Conservation (phyloP, 177 flowering plant genomes). For the Vitis hybrid region DNA sequence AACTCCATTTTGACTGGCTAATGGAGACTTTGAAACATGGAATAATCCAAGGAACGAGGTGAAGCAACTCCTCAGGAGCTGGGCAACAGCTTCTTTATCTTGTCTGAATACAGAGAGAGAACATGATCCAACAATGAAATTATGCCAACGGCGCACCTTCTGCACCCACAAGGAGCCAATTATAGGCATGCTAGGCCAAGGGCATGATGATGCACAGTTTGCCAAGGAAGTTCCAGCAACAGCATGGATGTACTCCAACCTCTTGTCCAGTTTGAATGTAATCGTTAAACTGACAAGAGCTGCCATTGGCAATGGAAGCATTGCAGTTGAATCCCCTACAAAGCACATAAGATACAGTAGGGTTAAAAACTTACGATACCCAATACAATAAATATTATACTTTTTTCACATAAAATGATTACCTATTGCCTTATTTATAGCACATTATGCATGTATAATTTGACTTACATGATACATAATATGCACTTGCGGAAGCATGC, state of each 20-base stretch:
- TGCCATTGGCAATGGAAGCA: conserved; percentile 90
- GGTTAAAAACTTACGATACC: background rate
- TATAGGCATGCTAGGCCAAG: conserved; percentile 82
- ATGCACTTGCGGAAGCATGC: too few relatives aligned
- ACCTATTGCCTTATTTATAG: too few relatives aligned
- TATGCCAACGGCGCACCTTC: conserved; percentile 80
- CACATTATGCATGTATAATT: background rate
- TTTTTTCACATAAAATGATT: too few relatives aligned
- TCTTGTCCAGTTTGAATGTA: conserved; percentile 77
- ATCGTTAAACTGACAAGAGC: conserved; percentile 88
- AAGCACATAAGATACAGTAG: background rate
- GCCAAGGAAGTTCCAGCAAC: conserved; percentile 74
- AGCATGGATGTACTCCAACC: conserved; percentile 52
- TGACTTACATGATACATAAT: too few relatives aligned
- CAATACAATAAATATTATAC: background rate
- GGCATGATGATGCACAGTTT: conserved; percentile 62
- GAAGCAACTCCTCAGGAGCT: conserved; percentile 82
- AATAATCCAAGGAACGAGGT: conserved; percentile 54
- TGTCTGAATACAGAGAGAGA: conserved; percentile 67
- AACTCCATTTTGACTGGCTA: conserved; percentile 28
- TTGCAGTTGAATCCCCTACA: conserved; percentile 38
- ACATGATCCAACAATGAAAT: conserved; percentile 65
- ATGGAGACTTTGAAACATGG: conserved; percentile 18
- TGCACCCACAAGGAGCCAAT: conserved; percentile 89
- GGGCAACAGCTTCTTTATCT: conserved; percentile 66